These are phyloP conservation scores for Pachyrhizus erosus DNA, from an alignment of 306 rosid genomes.

Conservation along the genomic window DNA sequence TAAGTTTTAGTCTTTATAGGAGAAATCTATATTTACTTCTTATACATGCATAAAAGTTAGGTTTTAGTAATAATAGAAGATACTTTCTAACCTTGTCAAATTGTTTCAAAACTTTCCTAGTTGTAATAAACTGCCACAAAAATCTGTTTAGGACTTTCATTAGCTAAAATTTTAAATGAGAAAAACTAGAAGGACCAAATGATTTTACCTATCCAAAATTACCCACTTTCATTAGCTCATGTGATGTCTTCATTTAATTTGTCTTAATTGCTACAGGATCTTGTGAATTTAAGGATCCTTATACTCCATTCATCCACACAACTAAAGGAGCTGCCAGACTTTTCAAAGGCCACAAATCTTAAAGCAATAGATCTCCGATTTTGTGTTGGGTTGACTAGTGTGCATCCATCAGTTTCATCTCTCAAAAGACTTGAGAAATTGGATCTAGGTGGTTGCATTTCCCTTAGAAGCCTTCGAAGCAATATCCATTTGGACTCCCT, in stretches of 20 bases:
- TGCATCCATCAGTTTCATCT: slow-evolving; percentile 37
- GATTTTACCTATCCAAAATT: too few relatives aligned
- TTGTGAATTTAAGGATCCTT: background rate
- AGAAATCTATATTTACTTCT: too few relatives aligned
- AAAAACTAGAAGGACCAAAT: too few relatives aligned
- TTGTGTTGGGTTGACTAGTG: background rate
- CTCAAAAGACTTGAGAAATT: slow-evolving; percentile 23
- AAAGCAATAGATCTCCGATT: background rate
- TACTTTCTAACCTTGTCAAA: too few relatives aligned
- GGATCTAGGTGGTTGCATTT: background rate
- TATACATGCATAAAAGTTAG: too few relatives aligned
- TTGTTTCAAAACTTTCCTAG: too few relatives aligned
- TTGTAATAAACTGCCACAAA: too few relatives aligned
- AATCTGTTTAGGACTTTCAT: too few relatives aligned
- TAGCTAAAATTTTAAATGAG: too few relatives aligned
- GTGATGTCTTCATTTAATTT: background rate
- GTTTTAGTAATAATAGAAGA: too few relatives aligned
- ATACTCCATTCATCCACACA: background rate
- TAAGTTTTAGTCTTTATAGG: too few relatives aligned
- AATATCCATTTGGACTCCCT: slow-evolving; percentile 18
- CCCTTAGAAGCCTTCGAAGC: background rate
- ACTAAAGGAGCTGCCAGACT: slow-evolving; percentile 13
- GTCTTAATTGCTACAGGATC: slow-evolving; percentile 20
- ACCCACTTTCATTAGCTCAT: too few relatives aligned
- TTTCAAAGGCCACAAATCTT: slow-evolving; percentile 39